Base-by-base conservation (phyloP, 2,329 filamentous ascomycete genomes). In the Aureobasidium namibiae region DNA sequence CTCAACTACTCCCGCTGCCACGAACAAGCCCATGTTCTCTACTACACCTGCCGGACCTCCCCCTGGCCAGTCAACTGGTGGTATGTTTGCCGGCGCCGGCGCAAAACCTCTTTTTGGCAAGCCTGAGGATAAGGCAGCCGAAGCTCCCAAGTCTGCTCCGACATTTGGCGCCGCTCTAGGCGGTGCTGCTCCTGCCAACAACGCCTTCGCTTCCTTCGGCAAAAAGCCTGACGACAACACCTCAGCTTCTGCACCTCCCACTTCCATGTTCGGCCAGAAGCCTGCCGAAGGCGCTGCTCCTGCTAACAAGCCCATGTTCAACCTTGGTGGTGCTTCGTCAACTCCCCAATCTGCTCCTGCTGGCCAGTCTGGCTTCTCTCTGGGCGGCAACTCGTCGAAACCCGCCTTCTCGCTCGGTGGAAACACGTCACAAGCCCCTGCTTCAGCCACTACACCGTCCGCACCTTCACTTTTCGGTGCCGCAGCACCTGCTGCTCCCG, bases 21-120 rank as follows among this genome's bases (percentile, higher is more conserved):
- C 66, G 38, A 58, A 62, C 36, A 48, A 62, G 11, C 59, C 60
- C 10, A 42, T 39, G 16, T 63, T 63, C 54, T 67, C 64, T 13
- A 67, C 65, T 14, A 68, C 67, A n/a, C 67, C 67, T 9, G 66
- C 66, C 34, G 73, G 69, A 52, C 60, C 68, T 41, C 65, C 65
- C 29, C 64, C 67, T 8, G 13, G 50, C 34, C 53, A 57, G 18
- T 26, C 49, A 16, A 52, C 54, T 18, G 61, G 60, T 24, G 61
- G 60, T 7, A 41, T 63, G 7, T 64, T 64, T 52, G 63, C 61
- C 18, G 57, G 48, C 26, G 56, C 56, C 24, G 33, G 9, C 18
- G 53, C 53, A 13, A 39, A 45, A n/a, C 36, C 46, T 29, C 44
- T 24, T 67, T 61, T 64, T 63, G 63, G 21, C 52, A 60, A 65